These are phyloP conservation scores for Alternaria triticimaculans DNA, from an alignment of 2,329 filamentous ascomycete species.

Conservation along the genomic window DNA sequence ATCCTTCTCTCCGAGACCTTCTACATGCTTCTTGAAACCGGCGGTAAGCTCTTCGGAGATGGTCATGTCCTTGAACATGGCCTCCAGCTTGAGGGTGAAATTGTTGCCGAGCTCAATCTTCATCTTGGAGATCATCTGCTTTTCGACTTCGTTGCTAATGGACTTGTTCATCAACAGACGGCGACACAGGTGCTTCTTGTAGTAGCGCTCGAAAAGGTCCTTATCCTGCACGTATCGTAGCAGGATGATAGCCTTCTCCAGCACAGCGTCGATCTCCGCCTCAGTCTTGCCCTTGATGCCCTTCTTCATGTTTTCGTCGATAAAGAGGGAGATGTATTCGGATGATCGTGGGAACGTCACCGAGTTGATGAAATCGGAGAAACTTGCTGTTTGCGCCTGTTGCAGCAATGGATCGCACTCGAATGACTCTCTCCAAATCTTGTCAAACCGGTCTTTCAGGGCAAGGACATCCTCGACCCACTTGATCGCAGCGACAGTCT, in stretches of 20 bases:
- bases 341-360: slow-evolving; percentile 74
- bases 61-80: slow-evolving; percentile 97
- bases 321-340: slow-evolving; percentile 94
- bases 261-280: slow-evolving; percentile 77
- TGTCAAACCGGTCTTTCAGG: slow-evolving; percentile 90
- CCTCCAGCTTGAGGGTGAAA: slow-evolving; percentile 91
- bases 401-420: slow-evolving; percentile 77
- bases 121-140: slow-evolving; percentile 95
- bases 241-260: slow-evolving; percentile 89
- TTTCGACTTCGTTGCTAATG: slow-evolving; percentile 89
- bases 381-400: slow-evolving; percentile 82
- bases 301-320: slow-evolving; percentile 94
- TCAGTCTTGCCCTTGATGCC: slow-evolving; percentile 94
- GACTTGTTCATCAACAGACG: slow-evolving; percentile 88
- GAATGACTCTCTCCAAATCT: slow-evolving; percentile 77
- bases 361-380: slow-evolving; percentile 89
- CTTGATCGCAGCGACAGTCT: slow-evolving; percentile 85
- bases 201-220: slow-evolving; percentile 95
- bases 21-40: slow-evolving; percentile 75
- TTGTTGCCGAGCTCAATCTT: slow-evolving; percentile 95
- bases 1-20: slow-evolving; percentile 62
- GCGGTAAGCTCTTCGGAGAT: slow-evolving; percentile 83
- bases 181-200: slow-evolving; percentile 94
- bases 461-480: slow-evolving; percentile 92
- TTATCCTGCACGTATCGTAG: slow-evolving; percentile 89